phyloP scores from a whole-genome alignment of 176 grass and related monocot species.

The Tillandsia fasciculata region DNA sequence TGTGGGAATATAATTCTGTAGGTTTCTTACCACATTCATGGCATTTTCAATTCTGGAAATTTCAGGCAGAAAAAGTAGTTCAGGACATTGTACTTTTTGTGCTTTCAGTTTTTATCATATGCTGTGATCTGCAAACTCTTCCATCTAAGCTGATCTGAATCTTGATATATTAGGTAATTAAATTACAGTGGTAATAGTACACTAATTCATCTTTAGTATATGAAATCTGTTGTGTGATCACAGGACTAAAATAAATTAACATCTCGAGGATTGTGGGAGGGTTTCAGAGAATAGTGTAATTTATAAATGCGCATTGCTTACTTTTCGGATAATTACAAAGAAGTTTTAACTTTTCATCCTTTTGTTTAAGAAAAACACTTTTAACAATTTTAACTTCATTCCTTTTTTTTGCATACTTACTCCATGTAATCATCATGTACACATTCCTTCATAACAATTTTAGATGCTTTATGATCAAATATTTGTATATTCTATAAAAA shows the following conservation, averaged over 20 bases:
- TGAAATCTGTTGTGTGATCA: background rate
- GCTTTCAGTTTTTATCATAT: too few species aligned
- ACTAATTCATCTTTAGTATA: background rate
- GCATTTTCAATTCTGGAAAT: background rate
- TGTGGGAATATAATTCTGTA: background rate
- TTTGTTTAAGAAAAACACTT: too few species aligned
- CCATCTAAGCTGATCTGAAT: background rate
- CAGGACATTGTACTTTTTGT: background rate
- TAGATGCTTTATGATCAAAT: too few species aligned
- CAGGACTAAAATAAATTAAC: background rate
- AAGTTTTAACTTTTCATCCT: too few species aligned
- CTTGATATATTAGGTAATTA: background rate
- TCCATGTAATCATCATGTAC: too few species aligned
- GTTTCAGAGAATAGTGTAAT: background rate
- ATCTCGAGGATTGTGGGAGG: background rate
- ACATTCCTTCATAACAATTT: too few species aligned
- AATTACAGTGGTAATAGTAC: background rate
- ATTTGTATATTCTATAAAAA: too few species aligned
- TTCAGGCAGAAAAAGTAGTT: background rate
- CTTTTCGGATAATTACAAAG: too few species aligned
- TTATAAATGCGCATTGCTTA: too few species aligned
- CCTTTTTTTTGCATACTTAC: too few species aligned
- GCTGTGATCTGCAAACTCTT: background rate
- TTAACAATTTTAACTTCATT: too few species aligned
- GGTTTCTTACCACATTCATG: background rate